These are phyloP conservation scores for Cladophialophora immunda DNA, from an alignment of 2,329 filamentous ascomycete species.

Conservation along the genomic window DNA sequence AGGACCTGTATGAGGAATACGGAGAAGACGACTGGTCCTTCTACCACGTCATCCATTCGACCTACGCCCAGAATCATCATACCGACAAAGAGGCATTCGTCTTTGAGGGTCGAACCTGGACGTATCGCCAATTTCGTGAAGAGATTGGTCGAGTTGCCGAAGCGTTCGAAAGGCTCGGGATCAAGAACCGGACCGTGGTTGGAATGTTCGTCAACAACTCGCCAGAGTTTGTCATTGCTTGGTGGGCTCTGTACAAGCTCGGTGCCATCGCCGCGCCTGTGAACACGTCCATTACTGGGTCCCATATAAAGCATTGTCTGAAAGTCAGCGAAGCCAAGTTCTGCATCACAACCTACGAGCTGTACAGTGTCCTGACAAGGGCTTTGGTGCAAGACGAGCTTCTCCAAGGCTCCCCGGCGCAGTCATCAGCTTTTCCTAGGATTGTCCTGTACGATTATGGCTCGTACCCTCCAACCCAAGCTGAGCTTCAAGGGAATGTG, in stretches of 20 bases:
- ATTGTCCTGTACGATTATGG: constrained; percentile 31
- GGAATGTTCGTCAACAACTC: constrained; percentile 60
- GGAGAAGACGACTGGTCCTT: constrained; percentile 63
- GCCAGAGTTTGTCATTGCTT: constrained; percentile 57
- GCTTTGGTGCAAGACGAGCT: constrained; percentile 16
- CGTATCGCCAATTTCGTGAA: constrained; percentile 59
- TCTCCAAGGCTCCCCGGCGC: background rate
- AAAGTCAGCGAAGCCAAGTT: constrained; percentile 62
- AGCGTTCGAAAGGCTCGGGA: constrained; percentile 63
- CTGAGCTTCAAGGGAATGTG: background rate
- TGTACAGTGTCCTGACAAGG: constrained; percentile 11
- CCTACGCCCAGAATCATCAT: constrained; percentile 60
- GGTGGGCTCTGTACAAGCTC: constrained; percentile 56
- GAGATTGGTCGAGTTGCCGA: constrained; percentile 68
- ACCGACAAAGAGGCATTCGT: constrained; percentile 52
- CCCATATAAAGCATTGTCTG: constrained; percentile 71
- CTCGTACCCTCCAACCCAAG: constrained; percentile 20
- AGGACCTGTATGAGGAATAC: constrained; percentile 26
- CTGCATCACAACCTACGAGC: constrained; percentile 54
- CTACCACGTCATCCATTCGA: constrained; percentile 71
- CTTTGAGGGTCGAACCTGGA: constrained; percentile 60
- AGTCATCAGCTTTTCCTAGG: constrained; percentile 18
- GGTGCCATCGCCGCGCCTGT: constrained; percentile 69
- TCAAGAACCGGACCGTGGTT: constrained; percentile 52
- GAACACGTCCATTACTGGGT: constrained; percentile 68